Evolutionary conservation across 2,329 filamentous ascomycete species (phyloP), one percentile per base, ranked within the genome.

Genomic region (Neurospora sp.): DNA sequence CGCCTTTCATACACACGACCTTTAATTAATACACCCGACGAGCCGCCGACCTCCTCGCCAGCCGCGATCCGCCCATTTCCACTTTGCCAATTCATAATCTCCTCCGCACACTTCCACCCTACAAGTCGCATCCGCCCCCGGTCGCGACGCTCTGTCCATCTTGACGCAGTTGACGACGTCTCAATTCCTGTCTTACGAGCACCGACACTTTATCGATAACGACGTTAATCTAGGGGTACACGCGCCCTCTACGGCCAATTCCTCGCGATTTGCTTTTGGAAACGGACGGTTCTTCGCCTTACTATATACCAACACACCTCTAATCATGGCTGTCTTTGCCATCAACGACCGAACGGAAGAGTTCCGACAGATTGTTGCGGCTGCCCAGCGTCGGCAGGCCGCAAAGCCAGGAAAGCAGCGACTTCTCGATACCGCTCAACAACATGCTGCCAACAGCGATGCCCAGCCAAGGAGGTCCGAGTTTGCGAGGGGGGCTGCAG

Each of bases 271-370:
- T 12, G 28, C 23, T 62, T 33, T 62, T 62, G 8, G 52, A 62
- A 17, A 62, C 52, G 28, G 23, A 62, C 52, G 23, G 15, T 5
- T 2, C 8, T 3, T 4, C 52, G 52, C 52, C 23, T 62, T 15
- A 6, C 2, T 8, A 68, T 39, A 33, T 38, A 68, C 11, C 41
- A 43, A 38, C 28, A 37, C 23, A 38, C 17, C 67, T 37, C 39
- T 66, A 78, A 79, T 72, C 68, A 90, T 90, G 88, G 87, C 87
- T 70, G 85, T 88, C 78, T 79, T 85, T 71, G 95, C 93, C 68
- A 97, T 98, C 80, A 96, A 99, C 84, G 96, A 99, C 83, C 92
- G 96, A 78, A 99, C 96, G 70, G 87, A 89, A 78, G 96, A 99
- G 85, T 99, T 99, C 86, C 91, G 90, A 79, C 92, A 93, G 73